Evolutionary conservation across 192 early-diverging fungal genomes (phyloP), one percentile per base, ranked within the genome.

Genomic region (Coemansia sp.): DNA sequence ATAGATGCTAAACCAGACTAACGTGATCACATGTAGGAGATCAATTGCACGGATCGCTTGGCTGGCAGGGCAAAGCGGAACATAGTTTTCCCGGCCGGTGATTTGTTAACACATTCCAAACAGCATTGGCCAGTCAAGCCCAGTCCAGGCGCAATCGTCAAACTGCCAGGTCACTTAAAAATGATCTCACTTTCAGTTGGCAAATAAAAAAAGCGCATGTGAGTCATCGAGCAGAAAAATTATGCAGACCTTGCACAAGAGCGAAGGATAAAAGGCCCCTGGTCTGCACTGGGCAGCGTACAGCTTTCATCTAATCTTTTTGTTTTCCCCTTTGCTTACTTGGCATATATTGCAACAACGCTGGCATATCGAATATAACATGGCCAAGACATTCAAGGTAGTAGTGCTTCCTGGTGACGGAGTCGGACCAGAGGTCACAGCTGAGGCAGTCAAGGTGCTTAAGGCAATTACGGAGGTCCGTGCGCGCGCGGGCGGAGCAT

Each of bases 371-470:
- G 27, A 10, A 57, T 29, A 29, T 41, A 54, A 50, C 24, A 81
- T 81, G 78, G 53, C 79, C 35, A 76, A 76, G 56, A 60, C 76
- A 38, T 78, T 68, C 66, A 85, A 84, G 55, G 85, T 92, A 56
- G 88, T 93, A 21, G 85, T 94, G 45, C 84, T 95, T 54, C 88
- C 92, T 64, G 96, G 96, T 60, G 97, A 99, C 74, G 95, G 96
- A 59, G 89, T 96, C 59, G 97, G 97, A 35, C 97, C 97, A 29
- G 97, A 99, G 73, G 91, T 97, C 45, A 89, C 92, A 55, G 87
- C 85, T 17, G 92, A 99, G 73, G 97, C 94, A 38, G 82, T 90
- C 76, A 92, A 91, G 66, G 89, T 98, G 23, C 88, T 99, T 66
- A 87, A 94, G 59, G 68, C 90, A 14, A 85, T 98, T 48, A 72